phyloP scores from a whole-genome alignment of 1,139 yeast species.

The Eremothecium coryli region DNA sequence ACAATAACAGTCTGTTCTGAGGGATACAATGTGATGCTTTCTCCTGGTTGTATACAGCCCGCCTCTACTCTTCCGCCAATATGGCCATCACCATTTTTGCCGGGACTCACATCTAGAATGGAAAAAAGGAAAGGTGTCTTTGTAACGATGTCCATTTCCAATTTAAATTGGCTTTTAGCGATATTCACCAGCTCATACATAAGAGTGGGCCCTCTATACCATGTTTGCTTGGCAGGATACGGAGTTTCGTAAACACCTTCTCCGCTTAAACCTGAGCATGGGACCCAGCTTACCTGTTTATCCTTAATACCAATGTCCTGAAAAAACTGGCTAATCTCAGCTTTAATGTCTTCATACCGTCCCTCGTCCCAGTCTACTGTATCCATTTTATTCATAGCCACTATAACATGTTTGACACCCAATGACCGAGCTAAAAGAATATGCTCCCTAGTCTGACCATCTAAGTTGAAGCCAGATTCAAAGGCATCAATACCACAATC shows the following conservation, averaged over 20 bases:
- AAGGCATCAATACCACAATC: conserved; percentile 81
- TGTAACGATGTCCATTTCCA: conserved; percentile 24
- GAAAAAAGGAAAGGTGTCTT: conserved; percentile 34
- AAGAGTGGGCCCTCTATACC: conserved; percentile 65
- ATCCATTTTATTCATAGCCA: conserved; percentile 87
- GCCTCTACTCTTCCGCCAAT: conserved; percentile 65
- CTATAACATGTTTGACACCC: conserved; percentile 67
- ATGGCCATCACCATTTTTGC: conserved; percentile 21
- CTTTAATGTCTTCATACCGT: conserved; percentile 54
- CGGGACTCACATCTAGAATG: conserved; percentile 32
- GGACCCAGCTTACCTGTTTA: conserved; percentile 55
- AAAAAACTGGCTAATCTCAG: conserved; percentile 52
- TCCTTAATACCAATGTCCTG: conserved; percentile 51
- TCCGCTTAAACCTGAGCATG: conserved; percentile 82
- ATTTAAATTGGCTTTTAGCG: conserved; percentile 26
- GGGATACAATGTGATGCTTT: conserved; percentile 57
- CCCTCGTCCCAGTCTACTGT: conserved; percentile 56
- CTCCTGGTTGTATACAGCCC: conserved; percentile 73
- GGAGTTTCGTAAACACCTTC: conserved; percentile 52
- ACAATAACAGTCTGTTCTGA: conserved; percentile 38
- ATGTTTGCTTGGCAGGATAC: conserved; percentile 30
- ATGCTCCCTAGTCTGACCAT: conserved; percentile 95
- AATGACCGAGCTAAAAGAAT: conserved; percentile 71
- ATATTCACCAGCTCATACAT: conserved; percentile 44
- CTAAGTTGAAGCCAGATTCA: conserved; percentile 76